Evolutionary conservation across 345 rosid species (phyloP).

Genomic region (Syzygium jambos): DNA sequence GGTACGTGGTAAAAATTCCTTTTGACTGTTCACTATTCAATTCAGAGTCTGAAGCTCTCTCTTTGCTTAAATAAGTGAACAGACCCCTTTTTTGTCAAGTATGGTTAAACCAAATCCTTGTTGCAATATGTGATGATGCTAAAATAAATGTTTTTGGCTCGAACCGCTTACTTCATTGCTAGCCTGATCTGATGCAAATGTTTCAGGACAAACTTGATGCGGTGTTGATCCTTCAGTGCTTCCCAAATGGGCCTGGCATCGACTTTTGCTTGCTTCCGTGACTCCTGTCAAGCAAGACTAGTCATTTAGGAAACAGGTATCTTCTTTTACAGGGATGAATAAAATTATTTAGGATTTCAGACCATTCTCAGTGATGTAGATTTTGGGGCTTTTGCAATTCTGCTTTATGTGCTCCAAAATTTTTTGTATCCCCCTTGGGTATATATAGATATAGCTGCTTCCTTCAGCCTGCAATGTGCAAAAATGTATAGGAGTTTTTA

Average conservation of each 20-base stretch:
- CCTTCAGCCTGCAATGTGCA: background rate
- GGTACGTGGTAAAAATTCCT: slow-evolving; percentile 12
- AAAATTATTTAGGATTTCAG: background rate
- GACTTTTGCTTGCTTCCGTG: background rate
- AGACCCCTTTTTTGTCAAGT: background rate
- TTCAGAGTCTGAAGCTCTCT: background rate
- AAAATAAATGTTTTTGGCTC: background rate
- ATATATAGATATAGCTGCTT: background rate
- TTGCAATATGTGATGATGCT: background rate
- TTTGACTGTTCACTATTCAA: background rate
- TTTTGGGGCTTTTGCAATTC: slow-evolving; percentile 1
- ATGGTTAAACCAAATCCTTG: background rate
- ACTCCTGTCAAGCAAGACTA: background rate
- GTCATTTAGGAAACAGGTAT: background rate
- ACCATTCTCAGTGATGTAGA: slow-evolving; percentile 12
- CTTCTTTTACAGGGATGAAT: background rate
- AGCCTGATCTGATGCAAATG: slow-evolving; percentile 2
- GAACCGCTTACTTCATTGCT: background rate
- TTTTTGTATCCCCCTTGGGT: slow-evolving; percentile 1
- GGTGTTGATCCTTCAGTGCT: slow-evolving; percentile 2
- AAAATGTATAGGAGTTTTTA: background rate
- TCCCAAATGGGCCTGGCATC: background rate
- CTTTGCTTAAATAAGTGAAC: background rate
- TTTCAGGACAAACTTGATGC: background rate
- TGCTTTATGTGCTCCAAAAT: background rate